Conservation (phyloP, 1,139 yeast genomes). For the Debaryomycetaceae sp. region DNA sequence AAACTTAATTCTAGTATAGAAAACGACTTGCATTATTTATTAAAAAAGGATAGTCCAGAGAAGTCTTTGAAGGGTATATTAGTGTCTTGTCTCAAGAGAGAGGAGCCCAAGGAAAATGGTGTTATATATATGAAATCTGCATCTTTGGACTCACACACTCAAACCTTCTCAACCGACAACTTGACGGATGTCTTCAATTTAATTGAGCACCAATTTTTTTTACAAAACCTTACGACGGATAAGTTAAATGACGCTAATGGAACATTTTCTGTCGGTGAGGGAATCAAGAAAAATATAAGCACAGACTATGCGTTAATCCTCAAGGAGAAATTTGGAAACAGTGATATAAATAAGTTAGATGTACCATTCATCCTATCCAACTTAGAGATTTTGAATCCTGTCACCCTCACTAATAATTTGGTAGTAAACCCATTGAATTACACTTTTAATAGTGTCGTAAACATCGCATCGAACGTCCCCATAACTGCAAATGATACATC, state of each 20-base stretch:
- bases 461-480: background rate
- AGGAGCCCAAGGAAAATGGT: conserved; percentile 33
- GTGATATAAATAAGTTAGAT: background rate
- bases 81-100: conserved; percentile 23
- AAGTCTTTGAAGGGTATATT: conserved; percentile 22
- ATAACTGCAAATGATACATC: background rate
- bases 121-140: conserved; percentile 18
- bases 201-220: background rate
- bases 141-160: background rate
- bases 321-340: background rate
- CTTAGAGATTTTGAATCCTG: conserved; percentile 31
- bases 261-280: conserved; percentile 2
- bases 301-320: background rate
- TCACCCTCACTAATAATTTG: conserved; percentile 33
- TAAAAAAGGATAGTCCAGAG: conserved; percentile 8
- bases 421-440: conserved; percentile 39
- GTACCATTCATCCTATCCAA: conserved; percentile 12
- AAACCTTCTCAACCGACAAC: background rate
- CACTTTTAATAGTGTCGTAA: conserved; percentile 35
- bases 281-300: background rate
- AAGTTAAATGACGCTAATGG: background rate
- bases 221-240: background rate
- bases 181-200: background rate
- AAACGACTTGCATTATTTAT: conserved; percentile 18
- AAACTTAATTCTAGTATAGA: conserved; percentile 15